Evolutionary conservation across 768 basidiomycete genomes (phyloP), one percentile per base, ranked within the genome.

Genomic region (Serendipita sp.): DNA sequence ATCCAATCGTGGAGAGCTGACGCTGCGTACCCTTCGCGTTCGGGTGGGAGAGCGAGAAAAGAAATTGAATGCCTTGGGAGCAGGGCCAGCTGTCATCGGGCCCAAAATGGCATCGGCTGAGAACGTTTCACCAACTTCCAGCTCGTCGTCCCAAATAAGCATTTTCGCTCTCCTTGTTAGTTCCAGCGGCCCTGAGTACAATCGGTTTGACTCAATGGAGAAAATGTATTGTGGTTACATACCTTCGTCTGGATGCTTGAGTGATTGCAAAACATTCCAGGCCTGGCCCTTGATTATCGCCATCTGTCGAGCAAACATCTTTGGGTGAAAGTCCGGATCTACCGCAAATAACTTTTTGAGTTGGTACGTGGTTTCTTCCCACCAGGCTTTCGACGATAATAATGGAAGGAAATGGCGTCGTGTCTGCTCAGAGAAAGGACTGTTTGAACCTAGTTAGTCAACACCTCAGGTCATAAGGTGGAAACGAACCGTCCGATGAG

Each of bases 271-370:
- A 44, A 94, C 86, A 69, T 93, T 92, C 82, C 86, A 91, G 46
- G 88, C 92, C 72, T 94, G 92, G 11, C 90, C 92, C 75, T 94
- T 94, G 66, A 95, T 86, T 3, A 95, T 90, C n/a, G 90, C 86
- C 65, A 94, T 74, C 79, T 95, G 92, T 66, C 86, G 79, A 86
- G 89, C 70, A 47, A 91, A 91, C 90, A 92, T 92, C 75, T 89
- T 90, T 0, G 87, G 87, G 73, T 92, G 88, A 71, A 90, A 92
- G 74, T 89, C 91, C 2, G 86, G 84, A 71, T 92, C 92, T 2
- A 89, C 78, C 10, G 83, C 83, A 71, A 92, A 92, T 7, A 92
- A 71, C 67, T 84, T 85, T 68, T 86, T 79, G 13, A 94, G 76
- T 68, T 89, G 82, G 67, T 78, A 86, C 2, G 85, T 88, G 4